Evolutionary conservation across 441 rosid genomes (phyloP).

Genomic region (Adansonia gregorii): DNA sequence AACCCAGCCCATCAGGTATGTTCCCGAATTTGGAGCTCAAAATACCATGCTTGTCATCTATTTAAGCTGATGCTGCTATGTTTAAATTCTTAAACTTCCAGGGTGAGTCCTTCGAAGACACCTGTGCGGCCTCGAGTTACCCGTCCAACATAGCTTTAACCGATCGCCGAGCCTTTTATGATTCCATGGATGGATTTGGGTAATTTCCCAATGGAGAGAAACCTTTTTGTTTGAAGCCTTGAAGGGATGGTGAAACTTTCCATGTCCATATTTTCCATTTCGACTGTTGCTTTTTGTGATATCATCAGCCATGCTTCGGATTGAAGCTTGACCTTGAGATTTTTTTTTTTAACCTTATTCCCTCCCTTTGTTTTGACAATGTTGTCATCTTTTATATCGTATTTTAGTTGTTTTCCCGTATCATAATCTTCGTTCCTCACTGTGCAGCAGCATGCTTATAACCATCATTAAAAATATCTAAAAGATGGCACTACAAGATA

Average conservation of each 20-base stretch:
- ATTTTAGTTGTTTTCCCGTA: too few relatives aligned
- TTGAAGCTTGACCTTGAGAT: constrained; percentile 37
- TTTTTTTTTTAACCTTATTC: constrained; percentile 20
- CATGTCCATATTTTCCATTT: constrained; percentile 39
- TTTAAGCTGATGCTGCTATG: background rate
- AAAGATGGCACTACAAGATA: too few relatives aligned
- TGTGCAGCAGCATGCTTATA: too few relatives aligned
- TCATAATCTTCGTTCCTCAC: too few relatives aligned
- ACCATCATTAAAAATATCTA: too few relatives aligned
- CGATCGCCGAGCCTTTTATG: constrained; percentile 18
- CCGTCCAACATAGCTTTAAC: constrained; percentile 45
- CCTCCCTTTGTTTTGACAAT: constrained; percentile 20
- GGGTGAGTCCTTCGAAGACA: constrained; percentile 80
- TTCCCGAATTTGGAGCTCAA: background rate
- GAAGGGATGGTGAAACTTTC: constrained; percentile 38
- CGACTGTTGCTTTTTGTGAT: constrained; percentile 33
- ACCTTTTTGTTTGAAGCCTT: constrained; percentile 38
- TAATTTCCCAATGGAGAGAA: constrained; percentile 40
- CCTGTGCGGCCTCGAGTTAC: constrained; percentile 70
- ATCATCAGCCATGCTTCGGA: constrained; percentile 35
- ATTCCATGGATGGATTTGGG: constrained; percentile 37
- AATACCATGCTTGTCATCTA: background rate
- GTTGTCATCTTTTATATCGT: background rate
- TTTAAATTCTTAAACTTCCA: constrained; percentile 22
- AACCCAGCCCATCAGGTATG: constrained; percentile 53